Evolutionary conservation across 305 asterid species (phyloP).

Genomic region (Solanum hybrid): DNA sequence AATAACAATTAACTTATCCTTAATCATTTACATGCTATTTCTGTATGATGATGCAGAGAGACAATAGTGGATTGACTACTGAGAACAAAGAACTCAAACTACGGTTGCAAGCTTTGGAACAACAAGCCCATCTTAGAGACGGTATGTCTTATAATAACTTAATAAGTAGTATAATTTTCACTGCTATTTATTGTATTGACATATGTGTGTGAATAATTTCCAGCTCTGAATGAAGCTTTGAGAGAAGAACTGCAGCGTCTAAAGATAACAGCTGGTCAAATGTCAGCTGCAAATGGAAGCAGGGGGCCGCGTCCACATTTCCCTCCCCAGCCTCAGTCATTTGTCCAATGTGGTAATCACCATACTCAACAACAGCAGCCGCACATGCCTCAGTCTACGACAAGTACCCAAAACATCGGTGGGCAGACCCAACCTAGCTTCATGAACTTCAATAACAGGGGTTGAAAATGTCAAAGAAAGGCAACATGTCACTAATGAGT

Average conservation of each 20-base stretch:
- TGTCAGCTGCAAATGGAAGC: conserved; percentile 37
- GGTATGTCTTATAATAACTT: conserved; percentile 30
- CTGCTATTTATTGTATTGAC: neutral
- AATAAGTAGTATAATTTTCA: neutral
- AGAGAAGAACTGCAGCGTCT: conserved; percentile 77
- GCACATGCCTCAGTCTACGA: conserved; percentile 23
- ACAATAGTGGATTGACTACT: conserved; percentile 53
- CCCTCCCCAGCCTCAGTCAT: conserved; percentile 33
- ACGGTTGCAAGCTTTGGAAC: conserved; percentile 78
- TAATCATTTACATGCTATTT: neutral
- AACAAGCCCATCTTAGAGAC: conserved; percentile 87
- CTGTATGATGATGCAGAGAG: conserved; percentile 53
- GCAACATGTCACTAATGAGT: neutral
- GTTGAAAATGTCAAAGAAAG: conserved; percentile 10
- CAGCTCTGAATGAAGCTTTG: conserved; percentile 78
- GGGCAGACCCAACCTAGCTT: conserved; percentile 35
- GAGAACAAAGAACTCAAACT: conserved; percentile 93
- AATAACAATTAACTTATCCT: neutral
- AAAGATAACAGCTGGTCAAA: conserved; percentile 63
- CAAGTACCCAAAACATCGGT: conserved; percentile 20
- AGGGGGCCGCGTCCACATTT: conserved; percentile 35
- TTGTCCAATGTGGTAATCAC: conserved; percentile 34
- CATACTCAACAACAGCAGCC: conserved; percentile 31
- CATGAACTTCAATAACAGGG: conserved; percentile 37
- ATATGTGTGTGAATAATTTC: neutral